A percentile compares a stretch with the other conserved stretches of the same genome.
Conservation (phyloP, 1,284 basidiomycete species). For the Bondarzewia mesenterica region DNA sequence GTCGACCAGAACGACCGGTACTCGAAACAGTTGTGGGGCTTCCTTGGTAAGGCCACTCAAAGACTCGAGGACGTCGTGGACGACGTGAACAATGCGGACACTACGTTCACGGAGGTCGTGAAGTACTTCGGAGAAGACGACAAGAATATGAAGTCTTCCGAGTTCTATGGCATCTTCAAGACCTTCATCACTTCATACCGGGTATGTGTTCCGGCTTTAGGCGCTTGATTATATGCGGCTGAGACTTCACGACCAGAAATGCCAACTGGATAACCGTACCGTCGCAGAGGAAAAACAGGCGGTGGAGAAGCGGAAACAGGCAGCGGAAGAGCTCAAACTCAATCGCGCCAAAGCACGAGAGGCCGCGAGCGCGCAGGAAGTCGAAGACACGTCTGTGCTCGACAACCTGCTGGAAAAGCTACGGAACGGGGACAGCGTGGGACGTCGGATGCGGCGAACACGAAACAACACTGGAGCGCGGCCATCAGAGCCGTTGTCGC, state of each 20-base stretch:
- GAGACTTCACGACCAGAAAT: constrained; percentile 56
- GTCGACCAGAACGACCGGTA: constrained; percentile 69
- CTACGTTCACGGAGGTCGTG: constrained; percentile 75
- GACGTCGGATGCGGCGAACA: constrained; percentile 46
- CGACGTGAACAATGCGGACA: constrained; percentile 77
- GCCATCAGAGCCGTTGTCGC: constrained; percentile 30
- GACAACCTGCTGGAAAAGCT: constrained; percentile 72
- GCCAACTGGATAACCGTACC: constrained; percentile 68
- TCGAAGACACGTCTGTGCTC: constrained; percentile 55
- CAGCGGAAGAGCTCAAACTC: constrained; percentile 54
- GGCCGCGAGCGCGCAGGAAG: constrained; percentile 33
- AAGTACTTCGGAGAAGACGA: constrained; percentile 90
- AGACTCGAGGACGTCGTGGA: constrained; percentile 79
- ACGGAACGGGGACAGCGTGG: constrained; percentile 56
- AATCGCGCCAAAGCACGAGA: constrained; percentile 45
- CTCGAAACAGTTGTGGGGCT: constrained; percentile 85
- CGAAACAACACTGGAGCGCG: constrained; percentile 23
- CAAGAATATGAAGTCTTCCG: constrained; percentile 71
- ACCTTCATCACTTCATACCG: constrained; percentile 90
- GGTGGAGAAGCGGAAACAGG: constrained; percentile 56
- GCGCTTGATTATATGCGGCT: neutral
- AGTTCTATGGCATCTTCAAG: constrained; percentile 94
- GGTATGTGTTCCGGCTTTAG: constrained; percentile 30
- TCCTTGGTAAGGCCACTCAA: constrained; percentile 65
- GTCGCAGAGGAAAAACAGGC: constrained; percentile 59